Evolutionary conservation across 2,329 filamentous ascomycete genomes (phyloP).

Genomic region (Epichloe glyceriae): DNA sequence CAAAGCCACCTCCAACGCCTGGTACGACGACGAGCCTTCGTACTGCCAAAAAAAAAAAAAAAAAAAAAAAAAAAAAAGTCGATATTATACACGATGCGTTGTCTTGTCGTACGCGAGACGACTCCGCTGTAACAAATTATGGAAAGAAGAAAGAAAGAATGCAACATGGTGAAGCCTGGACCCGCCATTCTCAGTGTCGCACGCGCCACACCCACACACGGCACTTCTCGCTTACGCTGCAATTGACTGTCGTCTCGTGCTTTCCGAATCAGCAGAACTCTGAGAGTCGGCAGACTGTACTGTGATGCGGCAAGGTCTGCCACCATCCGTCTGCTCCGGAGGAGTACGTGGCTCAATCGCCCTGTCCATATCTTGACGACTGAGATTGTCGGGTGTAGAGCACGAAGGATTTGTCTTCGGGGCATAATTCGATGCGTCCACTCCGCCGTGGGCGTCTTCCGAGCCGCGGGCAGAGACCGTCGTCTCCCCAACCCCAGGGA

Average conservation of each 20-base stretch:
- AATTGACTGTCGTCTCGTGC: conserved; percentile 15
- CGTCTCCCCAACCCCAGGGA: background rate
- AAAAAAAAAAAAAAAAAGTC: no score
- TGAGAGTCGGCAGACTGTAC: conserved; percentile 8
- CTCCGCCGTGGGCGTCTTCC: conserved; percentile 1
- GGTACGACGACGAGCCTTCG: background rate
- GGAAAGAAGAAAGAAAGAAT: background rate
- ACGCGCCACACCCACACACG: background rate
- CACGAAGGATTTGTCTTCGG: background rate
- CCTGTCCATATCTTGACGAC: background rate
- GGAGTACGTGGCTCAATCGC: conserved; percentile 13
- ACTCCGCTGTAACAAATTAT: background rate
- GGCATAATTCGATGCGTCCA: background rate
- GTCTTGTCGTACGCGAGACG: background rate
- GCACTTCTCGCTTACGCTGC: background rate
- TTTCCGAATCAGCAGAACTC: conserved; percentile 3
- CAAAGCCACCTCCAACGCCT: background rate
- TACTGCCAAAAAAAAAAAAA: no score
- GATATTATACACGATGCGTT: background rate
- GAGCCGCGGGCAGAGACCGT: background rate
- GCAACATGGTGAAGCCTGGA: background rate
- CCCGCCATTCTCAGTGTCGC: background rate
- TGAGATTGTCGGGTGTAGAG: conserved; percentile 1
- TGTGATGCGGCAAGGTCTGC: conserved; percentile 14
- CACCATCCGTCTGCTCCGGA: conserved; percentile 17